Conservation (phyloP, 2,329 filamentous ascomycete species). For the Diaporthe citrichinensis region DNA sequence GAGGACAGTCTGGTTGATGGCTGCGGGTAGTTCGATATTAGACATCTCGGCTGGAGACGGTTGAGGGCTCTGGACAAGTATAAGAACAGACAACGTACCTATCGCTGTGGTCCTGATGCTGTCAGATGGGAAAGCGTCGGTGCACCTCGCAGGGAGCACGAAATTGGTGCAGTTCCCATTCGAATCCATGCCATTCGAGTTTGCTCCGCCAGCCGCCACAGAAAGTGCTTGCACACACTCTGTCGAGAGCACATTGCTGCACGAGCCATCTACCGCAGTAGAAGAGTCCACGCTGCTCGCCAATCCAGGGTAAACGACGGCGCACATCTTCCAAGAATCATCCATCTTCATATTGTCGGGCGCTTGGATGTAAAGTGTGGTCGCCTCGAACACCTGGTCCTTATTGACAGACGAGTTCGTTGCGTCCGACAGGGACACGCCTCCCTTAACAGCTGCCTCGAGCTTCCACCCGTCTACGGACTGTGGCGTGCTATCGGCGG, state of each 20-base stretch:
- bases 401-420: conserved; percentile 26
- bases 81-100: not conserved
- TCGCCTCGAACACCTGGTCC: conserved; percentile 31
- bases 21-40: not conserved
- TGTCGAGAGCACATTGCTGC: conserved; percentile 9
- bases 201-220: conserved; percentile 18
- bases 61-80: too few relatives aligned
- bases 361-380: conserved; percentile 32
- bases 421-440: conserved; percentile 31
- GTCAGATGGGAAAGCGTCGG: conserved; percentile 6
- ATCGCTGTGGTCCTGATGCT: conserved; percentile 5
- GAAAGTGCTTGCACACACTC: conserved; percentile 18
- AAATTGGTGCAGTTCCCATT: conserved; percentile 22
- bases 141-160: conserved; percentile 18
- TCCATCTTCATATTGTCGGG: conserved; percentile 20
- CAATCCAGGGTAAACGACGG: conserved; percentile 31
- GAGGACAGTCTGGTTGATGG: conserved; percentile 29
- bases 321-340: conserved; percentile 33
- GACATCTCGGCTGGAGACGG: not conserved
- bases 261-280: conserved; percentile 25
- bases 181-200: conserved; percentile 28
- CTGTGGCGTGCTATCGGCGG: conserved; percentile 7
- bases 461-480: conserved; percentile 34
- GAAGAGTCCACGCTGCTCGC: not conserved
- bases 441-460: conserved; percentile 26